Evolutionary conservation across 495 filamentous ascomycete species (phyloP).

Genomic region (Xylaria cubensis): DNA sequence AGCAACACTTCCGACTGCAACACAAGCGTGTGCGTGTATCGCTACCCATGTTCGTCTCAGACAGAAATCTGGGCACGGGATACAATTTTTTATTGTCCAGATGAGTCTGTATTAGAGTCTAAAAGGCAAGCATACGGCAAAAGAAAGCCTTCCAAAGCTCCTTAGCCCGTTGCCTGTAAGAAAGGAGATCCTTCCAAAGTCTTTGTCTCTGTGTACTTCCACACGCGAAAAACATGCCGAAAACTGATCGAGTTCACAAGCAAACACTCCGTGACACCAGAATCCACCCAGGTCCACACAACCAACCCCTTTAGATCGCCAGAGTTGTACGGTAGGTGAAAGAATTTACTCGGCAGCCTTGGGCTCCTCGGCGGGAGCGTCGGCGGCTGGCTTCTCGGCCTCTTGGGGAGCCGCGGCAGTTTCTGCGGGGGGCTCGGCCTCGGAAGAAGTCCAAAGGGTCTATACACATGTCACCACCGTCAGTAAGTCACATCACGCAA

Average conservation of each 20-base stretch:
- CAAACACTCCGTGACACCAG: constrained; percentile 63
- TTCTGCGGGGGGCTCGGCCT: constrained; percentile 81
- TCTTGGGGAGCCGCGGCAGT: constrained; percentile 68
- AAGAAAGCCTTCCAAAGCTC: constrained; percentile 50
- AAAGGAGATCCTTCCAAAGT: constrained; percentile 46
- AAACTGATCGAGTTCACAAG: constrained; percentile 54
- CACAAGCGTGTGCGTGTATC: neutral
- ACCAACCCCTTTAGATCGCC: constrained; percentile 40
- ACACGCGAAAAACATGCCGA: constrained; percentile 57
- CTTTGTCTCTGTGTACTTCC: constrained; percentile 54
- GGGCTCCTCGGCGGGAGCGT: constrained; percentile 55
- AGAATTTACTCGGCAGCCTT: constrained; percentile 57
- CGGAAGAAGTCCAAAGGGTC: constrained; percentile 99
- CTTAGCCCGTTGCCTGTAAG: constrained; percentile 50
- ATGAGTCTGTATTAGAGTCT: constrained; percentile 56
- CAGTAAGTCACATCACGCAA: constrained; percentile 13
- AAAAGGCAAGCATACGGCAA: constrained; percentile 54
- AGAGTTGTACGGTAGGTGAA: constrained; percentile 40
- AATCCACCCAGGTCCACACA: constrained; percentile 45
- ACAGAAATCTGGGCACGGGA: constrained; percentile 27
- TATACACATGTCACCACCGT: constrained; percentile 45
- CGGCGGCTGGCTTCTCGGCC: constrained; percentile 52
- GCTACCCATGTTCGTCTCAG: neutral
- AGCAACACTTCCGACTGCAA: neutral
- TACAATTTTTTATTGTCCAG: constrained; percentile 51